A percentile compares a stretch with the other conserved stretches of the same genome.
These are phyloP conservation scores for Paraphoma sp. DNA, from an alignment of 2,329 filamentous ascomycete genomes.

Conservation along the genomic window DNA sequence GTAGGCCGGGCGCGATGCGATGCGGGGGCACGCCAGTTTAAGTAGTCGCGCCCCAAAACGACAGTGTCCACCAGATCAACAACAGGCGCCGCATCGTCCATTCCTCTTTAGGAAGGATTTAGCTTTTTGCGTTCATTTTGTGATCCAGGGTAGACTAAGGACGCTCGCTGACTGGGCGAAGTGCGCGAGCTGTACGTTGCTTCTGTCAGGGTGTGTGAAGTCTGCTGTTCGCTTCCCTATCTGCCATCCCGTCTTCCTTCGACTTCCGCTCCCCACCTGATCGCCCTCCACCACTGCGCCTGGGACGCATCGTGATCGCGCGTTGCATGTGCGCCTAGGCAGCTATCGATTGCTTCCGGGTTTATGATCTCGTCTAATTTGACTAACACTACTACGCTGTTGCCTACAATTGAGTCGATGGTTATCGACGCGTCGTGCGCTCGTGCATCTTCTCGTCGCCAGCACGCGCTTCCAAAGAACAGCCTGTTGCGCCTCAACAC, in stretches of 20 bases:
- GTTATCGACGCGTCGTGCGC: not conserved
- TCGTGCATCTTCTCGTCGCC: not conserved
- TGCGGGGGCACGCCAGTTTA: constrained; percentile 34
- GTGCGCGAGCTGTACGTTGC: constrained; percentile 15
- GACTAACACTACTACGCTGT: not conserved
- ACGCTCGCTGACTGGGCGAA: constrained; percentile 29
- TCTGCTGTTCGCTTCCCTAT: constrained; percentile 26
- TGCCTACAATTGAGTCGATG: not conserved
- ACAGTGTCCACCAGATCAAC: constrained; percentile 39
- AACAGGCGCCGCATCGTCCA: constrained; percentile 30
- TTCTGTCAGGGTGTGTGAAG: constrained; percentile 31
- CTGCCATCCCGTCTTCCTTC: constrained; percentile 19
- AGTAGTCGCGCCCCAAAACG: constrained; percentile 36
- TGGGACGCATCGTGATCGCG: not conserved
- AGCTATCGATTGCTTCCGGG: not conserved
- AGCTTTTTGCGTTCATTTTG: constrained; percentile 26
- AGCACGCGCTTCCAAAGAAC: not conserved
- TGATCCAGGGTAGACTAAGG: constrained; percentile 27
- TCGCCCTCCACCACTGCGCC: constrained; percentile 4
- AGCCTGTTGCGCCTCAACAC: not conserved
- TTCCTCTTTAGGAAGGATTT: constrained; percentile 41
- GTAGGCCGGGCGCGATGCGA: constrained; percentile 30
- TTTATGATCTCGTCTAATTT: not conserved
- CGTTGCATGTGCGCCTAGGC: not conserved
- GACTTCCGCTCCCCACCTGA: constrained; percentile 10